phyloP scores from a whole-genome alignment of 78 protist genomes.

The Chrysochromulina tobinii region DNA sequence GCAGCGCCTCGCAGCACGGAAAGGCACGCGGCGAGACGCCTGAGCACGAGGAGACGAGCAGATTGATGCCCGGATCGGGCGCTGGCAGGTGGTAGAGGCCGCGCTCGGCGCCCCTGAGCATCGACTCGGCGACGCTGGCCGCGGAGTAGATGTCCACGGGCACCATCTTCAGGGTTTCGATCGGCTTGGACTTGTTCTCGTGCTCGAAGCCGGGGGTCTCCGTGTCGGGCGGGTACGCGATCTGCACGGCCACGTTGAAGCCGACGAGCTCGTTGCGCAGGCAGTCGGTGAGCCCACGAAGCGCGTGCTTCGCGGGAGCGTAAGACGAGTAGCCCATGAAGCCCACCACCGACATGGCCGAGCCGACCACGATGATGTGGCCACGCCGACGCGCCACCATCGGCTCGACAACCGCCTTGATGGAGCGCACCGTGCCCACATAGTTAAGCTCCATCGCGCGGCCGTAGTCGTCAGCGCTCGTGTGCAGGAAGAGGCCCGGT shows the following conservation, averaged over 20 bases:
- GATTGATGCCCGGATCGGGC: not conserved
- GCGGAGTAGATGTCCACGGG: not conserved
- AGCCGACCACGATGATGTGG: slow-evolving; percentile 24
- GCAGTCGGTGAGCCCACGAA: slow-evolving; percentile 57
- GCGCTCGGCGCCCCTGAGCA: not conserved
- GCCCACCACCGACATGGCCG: not conserved
- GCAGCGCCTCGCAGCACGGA: not conserved
- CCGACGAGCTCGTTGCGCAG: slow-evolving; percentile 48
- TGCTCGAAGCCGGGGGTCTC: slow-evolving; percentile 62
- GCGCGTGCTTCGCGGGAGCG: slow-evolving; percentile 61
- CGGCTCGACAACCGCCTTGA: slow-evolving; percentile 41
- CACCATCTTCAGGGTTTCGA: not conserved
- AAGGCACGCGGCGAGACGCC: not conserved
- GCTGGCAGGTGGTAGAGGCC: not conserved
- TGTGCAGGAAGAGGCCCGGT: slow-evolving; percentile 63
- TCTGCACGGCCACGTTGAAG: slow-evolving; percentile 23
- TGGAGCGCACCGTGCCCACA: slow-evolving; percentile 43
- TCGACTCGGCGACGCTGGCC: not conserved
- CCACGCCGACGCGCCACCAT: slow-evolving; percentile 31
- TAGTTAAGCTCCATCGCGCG: slow-evolving; percentile 60
- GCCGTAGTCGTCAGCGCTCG: not conserved
- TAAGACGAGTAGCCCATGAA: slow-evolving; percentile 44
- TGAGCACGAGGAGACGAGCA: not conserved
- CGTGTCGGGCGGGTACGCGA: slow-evolving; percentile 60
- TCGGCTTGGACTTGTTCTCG: slow-evolving; percentile 59